Conservation (phyloP, 495 filamentous ascomycete species). For the Tetracladium setigerum region DNA sequence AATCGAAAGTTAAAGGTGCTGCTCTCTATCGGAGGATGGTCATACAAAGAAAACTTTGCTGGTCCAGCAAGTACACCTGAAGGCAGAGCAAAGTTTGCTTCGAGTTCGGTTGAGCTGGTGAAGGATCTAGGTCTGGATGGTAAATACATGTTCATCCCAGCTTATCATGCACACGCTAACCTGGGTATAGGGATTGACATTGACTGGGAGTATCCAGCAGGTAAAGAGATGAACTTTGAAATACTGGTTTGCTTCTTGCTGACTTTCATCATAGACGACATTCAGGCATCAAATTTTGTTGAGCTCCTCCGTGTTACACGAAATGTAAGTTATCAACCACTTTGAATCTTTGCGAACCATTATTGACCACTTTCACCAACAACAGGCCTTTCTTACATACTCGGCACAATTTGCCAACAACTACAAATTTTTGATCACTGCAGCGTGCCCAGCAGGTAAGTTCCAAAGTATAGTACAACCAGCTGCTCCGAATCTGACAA, state of each 20-base stretch:
- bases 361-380: background rate
- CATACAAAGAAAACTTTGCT: slow-evolving; percentile 78
- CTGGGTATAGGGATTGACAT: slow-evolving; percentile 33
- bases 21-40: slow-evolving; percentile 92
- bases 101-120: slow-evolving; percentile 56
- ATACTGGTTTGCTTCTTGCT: no score
- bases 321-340: no score
- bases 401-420: slow-evolving; percentile 37
- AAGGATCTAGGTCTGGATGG: slow-evolving; percentile 50
- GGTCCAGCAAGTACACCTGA: slow-evolving; percentile 53
- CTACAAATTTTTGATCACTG: slow-evolving; percentile 67
- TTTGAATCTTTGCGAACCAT: background rate
- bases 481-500: slow-evolving; percentile 22
- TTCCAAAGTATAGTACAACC: no score
- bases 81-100: slow-evolving; percentile 56
- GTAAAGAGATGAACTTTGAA: slow-evolving; percentile 21
- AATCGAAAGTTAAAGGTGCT: slow-evolving; percentile 84
- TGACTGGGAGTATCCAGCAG: slow-evolving; percentile 48
- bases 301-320: slow-evolving; percentile 43
- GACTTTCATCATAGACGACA: slow-evolving; percentile 21
- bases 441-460: slow-evolving; percentile 54
- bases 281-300: slow-evolving; percentile 67
- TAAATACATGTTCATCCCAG: background rate
- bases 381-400: slow-evolving; percentile 19
- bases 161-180: no score